Base-by-base conservation (phyloP, 2,329 filamentous ascomycete species). In the Whalleya microplaca region DNA sequence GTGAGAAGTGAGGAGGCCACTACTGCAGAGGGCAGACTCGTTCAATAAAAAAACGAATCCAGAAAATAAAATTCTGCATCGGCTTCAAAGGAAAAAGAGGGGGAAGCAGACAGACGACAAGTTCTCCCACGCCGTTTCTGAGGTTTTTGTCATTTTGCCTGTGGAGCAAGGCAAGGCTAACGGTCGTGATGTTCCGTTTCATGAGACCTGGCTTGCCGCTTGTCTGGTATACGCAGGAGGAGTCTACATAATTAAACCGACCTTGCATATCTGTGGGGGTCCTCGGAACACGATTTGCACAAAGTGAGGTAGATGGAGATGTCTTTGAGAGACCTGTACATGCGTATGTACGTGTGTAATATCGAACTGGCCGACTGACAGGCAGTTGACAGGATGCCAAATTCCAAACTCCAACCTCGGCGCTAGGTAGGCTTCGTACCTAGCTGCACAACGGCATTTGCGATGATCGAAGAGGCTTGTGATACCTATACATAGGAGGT, bases 11-110 rank as follows among this genome's bases (percentile, higher is more conserved):
- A 43, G 40, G 42, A 52, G 21, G 47, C 47, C 55, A 37, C 60
- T 63, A 63, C 54, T 58, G 58, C 57, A 60, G 45, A 58, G 42
- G 32, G 23, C 55, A 48, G 60, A 58, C 53, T 63, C 55, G 54
- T 60, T 57, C 52, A 45, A 37, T 12, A 37, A 37, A 16, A 37
- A 12, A 6, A 37, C 8, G 14, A 37, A 37, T 12, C 8, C 8
- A 37, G 14, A 37, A 56, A 48, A 29, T 43, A 63, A 61, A 61
- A 60, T 41, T 45, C 21, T 54, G 55, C 52, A 51, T 51, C 46
- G 56, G 41, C 43, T 46, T 41, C 51, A 45, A 47, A 41, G 46
- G 20, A 53, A 62, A 60, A 60, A 57, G 60, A 54, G 60, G 60
- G 54, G 55, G 45, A 19, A 49, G 44, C 40, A 51, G 45, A 51